Base-by-base conservation (phyloP, 306 rosid genomes). In the Ormosia semicastrata region DNA sequence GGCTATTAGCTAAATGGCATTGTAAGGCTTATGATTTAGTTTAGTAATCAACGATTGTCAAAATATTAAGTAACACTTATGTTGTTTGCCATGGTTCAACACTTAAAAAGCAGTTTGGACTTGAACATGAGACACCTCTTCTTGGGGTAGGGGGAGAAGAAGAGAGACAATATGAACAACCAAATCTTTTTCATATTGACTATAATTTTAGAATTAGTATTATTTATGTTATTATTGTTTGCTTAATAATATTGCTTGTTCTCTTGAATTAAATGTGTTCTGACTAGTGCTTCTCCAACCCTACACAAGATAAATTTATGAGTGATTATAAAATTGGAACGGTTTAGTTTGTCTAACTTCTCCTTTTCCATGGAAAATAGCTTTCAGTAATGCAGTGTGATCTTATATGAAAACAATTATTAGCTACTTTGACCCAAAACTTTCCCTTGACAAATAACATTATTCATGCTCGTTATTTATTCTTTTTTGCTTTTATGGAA, bases 381-480 rank as follows among this genome's bases (percentile, higher is more conserved):
- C 32, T 52, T 37, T 34, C 37, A 12, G 47, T 17, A 73, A 64
- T 63, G 79, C 73, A 63, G 54, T 52, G 37, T 11, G 50, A n/a
- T 52, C 54, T 80, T 12, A 30, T 57, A 15, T 41, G 58, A 32
- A 64, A 71, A 39, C 43, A 71, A 14, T 65, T 78, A 68, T 39
- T 72, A 32, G 64, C 50, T 65, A 43, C 14, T 30, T 62, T 56
- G 10, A 65, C 63, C n/a, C 75, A 10, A 43, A 66, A 32, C 36
- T 54, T 56, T 75, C 85, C 66, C 53, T 39, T 63, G 81, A 33
- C 56, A 82, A 54, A 46, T 47, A 18, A 64, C 67, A 34, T 41
- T 5, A 43, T 13, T 52, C 64, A 79, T 73, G 75, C 85, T 50
- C 29, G 56, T 71, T 77, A 14, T 59, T 71, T 77, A 14, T 59